Conservation (phyloP, 495 filamentous ascomycete species). For the Terfezia claveryi region DNA sequence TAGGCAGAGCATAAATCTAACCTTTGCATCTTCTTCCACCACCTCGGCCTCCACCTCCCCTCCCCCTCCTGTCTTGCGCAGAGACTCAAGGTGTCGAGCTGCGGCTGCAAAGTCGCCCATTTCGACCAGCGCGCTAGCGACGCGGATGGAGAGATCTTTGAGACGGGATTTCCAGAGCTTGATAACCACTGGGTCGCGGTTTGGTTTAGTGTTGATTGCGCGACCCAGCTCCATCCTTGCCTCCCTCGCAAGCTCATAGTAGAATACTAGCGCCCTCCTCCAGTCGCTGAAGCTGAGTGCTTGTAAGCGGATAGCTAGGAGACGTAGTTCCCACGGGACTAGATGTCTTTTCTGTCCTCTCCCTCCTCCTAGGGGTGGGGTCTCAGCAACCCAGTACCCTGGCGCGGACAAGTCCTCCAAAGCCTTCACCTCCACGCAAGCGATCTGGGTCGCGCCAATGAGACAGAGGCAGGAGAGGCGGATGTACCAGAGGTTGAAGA, state of each 20-base stretch:
- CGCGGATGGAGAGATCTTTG: slow-evolving; percentile 50
- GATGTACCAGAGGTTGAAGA: slow-evolving; percentile 62
- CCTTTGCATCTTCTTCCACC: slow-evolving; percentile 17
- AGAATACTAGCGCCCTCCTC: slow-evolving; percentile 61
- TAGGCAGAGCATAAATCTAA: slow-evolving; percentile 33
- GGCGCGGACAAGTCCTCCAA: slow-evolving; percentile 54
- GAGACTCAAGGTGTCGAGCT: slow-evolving; percentile 33
- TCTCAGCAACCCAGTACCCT: slow-evolving; percentile 37
- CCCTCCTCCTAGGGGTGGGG: not conserved
- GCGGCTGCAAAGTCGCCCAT: slow-evolving; percentile 75
- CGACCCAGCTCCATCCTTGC: slow-evolving; percentile 31
- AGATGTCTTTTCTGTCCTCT: slow-evolving; percentile 26
- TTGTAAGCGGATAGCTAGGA: slow-evolving; percentile 61
- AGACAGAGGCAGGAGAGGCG: slow-evolving; percentile 68
- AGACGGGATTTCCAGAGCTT: slow-evolving; percentile 47
- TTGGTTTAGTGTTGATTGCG: not conserved
- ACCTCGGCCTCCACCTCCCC: not conserved
- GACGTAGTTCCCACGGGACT: slow-evolving; percentile 69
- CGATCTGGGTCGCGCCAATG: slow-evolving; percentile 43
- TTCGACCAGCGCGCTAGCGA: slow-evolving; percentile 63
- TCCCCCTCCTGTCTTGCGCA: too few relatives aligned
- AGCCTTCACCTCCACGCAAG: slow-evolving; percentile 65
- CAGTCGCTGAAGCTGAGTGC: slow-evolving; percentile 65
- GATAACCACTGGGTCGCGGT: slow-evolving; percentile 18
- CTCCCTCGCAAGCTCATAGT: slow-evolving; percentile 71